Percentiles rank a stretch among this genome's conserved stretches.
These are phyloP conservation scores for Heritiera littoralis DNA, from an alignment of 345 rosid species.

Conservation along the genomic window DNA sequence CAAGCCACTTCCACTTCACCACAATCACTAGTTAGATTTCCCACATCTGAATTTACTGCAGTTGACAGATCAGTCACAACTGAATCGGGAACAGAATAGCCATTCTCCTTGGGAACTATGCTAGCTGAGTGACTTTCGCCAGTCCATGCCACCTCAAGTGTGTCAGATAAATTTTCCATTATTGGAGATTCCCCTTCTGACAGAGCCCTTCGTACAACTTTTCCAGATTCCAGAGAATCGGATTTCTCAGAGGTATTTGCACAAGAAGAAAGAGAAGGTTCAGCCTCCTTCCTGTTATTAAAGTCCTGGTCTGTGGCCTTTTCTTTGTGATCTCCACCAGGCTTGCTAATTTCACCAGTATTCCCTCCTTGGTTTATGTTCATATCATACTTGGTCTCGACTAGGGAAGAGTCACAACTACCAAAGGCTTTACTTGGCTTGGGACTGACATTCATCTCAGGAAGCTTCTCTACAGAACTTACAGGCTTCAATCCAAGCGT, in stretches of 20 bases:
- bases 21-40: constrained; percentile 27
- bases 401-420: constrained; percentile 43
- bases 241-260: constrained; percentile 37
- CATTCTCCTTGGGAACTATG: constrained; percentile 35
- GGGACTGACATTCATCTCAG: constrained; percentile 41
- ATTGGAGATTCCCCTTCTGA: constrained; percentile 57
- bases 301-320: constrained; percentile 34
- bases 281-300: constrained; percentile 38
- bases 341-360: constrained; percentile 19
- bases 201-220: constrained; percentile 37
- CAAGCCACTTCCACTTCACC: constrained; percentile 32
- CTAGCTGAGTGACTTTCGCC: constrained; percentile 51
- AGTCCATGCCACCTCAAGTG: constrained; percentile 80
- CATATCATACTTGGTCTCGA: constrained; percentile 36
- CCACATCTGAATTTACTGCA: constrained; percentile 24
- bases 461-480: constrained; percentile 52
- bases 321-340: constrained; percentile 32
- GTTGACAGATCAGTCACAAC: constrained; percentile 26
- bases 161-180: constrained; percentile 55
- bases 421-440: constrained; percentile 37
- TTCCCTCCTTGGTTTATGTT: constrained; percentile 27
- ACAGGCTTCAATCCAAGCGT: constrained; percentile 41
- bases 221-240: constrained; percentile 46
- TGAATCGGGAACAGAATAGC: constrained; percentile 33
- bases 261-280: constrained; percentile 32